Conservation (phyloP, 805 yeast species). For the Groenewaldozyma tartarivorans region DNA sequence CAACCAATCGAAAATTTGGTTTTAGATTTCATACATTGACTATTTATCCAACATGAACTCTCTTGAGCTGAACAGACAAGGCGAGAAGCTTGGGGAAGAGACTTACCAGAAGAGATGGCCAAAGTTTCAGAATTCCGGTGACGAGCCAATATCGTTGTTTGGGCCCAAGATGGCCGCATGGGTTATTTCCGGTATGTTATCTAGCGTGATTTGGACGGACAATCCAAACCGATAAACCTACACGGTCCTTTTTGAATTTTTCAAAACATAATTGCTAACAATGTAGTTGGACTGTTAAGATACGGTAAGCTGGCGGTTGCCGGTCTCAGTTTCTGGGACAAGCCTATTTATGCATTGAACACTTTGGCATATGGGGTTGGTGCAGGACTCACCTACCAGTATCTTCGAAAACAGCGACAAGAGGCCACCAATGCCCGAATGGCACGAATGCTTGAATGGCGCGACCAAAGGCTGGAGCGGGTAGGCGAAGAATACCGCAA, state of each 20-base stretch:
- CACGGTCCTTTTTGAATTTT: too few relatives aligned
- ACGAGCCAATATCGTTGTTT: not conserved
- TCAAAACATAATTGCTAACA: not conserved
- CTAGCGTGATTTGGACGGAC: too few relatives aligned
- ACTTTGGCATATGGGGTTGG: not conserved
- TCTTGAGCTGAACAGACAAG: not conserved
- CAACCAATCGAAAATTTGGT: too few relatives aligned
- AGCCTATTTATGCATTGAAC: not conserved
- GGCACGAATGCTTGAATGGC: not conserved
- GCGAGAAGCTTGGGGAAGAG: not conserved
- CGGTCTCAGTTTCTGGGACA: not conserved
- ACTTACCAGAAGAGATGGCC: not conserved
- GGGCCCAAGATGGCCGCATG: not conserved
- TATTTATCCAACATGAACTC: not conserved
- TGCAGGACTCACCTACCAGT: not conserved
- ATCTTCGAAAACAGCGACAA: not conserved
- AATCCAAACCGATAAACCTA: too few relatives aligned
- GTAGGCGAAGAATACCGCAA: not conserved
- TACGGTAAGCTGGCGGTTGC: not conserved
- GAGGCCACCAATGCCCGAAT: not conserved
- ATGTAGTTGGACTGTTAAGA: not conserved
- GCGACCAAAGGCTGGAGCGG: not conserved
- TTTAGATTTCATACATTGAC: too few relatives aligned
- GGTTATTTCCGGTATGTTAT: not conserved
- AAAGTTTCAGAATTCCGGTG: not conserved